Conservation (phyloP, 2,329 filamentous ascomycete genomes). For the Paraphaeosphaeria sporulosa region DNA sequence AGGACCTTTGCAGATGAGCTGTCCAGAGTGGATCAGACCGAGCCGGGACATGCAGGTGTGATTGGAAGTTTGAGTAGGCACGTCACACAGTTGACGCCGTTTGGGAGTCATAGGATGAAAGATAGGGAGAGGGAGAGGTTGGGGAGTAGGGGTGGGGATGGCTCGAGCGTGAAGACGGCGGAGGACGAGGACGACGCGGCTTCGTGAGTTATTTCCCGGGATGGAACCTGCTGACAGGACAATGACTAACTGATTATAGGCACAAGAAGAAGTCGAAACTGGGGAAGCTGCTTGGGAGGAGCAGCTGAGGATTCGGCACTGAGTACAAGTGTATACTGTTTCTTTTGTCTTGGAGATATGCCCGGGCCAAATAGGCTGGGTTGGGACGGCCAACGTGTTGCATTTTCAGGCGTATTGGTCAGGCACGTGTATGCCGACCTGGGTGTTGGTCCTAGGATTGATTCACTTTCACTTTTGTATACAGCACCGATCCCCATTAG, state of each 20-base stretch:
- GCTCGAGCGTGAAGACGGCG: slow-evolving; percentile 21
- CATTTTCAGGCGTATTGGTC: background rate
- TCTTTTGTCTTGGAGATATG: background rate
- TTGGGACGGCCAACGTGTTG: background rate
- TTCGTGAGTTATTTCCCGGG: slow-evolving; percentile 1
- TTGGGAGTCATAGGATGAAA: slow-evolving; percentile 27
- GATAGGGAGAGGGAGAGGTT: slow-evolving; percentile 23
- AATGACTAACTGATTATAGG: background rate
- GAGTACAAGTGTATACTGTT: background rate
- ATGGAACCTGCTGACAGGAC: background rate
- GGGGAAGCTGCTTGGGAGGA: slow-evolving; percentile 8
- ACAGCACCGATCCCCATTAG: background rate
- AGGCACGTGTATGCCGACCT: background rate
- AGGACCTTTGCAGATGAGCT: slow-evolving; percentile 48
- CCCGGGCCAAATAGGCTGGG: background rate
- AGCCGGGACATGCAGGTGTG: slow-evolving; percentile 44
- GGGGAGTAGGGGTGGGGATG: slow-evolving; percentile 23
- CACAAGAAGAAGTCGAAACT: slow-evolving; percentile 12
- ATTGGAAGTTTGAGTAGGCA: slow-evolving; percentile 43
- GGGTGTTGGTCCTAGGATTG: background rate
- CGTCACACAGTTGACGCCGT: slow-evolving; percentile 41
- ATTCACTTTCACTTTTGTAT: background rate
- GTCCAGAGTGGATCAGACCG: slow-evolving; percentile 44
- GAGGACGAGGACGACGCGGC: slow-evolving; percentile 4
- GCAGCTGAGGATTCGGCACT: background rate